Evolutionary conservation across 2,329 filamentous ascomycete species (phyloP).

Genomic region (Aspergillus sp.): DNA sequence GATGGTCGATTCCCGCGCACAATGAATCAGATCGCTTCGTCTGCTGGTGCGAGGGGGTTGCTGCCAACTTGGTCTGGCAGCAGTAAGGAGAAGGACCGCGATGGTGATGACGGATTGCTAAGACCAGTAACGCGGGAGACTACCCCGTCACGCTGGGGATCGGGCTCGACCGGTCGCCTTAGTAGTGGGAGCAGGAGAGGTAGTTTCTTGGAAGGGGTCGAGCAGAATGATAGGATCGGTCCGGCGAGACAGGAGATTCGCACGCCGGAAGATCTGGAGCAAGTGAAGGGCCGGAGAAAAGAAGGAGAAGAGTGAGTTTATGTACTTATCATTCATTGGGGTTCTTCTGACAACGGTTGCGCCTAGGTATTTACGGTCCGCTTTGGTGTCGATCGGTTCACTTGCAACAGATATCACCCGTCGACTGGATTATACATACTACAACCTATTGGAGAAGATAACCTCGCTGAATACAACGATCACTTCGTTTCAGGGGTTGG

Average conservation of each 20-base stretch:
- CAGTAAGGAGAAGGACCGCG: slow-evolving; percentile 22
- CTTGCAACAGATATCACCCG: slow-evolving; percentile 38
- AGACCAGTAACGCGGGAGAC: slow-evolving; percentile 24
- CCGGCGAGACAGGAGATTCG: slow-evolving; percentile 23
- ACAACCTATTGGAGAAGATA: slow-evolving; percentile 39
- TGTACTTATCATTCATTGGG: slow-evolving; percentile 17
- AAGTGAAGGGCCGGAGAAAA: slow-evolving; percentile 58
- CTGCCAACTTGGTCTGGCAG: slow-evolving; percentile 22
- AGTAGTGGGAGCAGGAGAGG: slow-evolving; percentile 20
- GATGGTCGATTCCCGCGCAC: slow-evolving; percentile 23
- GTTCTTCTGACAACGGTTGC: slow-evolving; percentile 1
- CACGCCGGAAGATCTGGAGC: slow-evolving; percentile 29
- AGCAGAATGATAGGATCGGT: slow-evolving; percentile 19
- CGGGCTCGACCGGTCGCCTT: slow-evolving; percentile 21
- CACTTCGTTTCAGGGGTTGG: slow-evolving; percentile 34
- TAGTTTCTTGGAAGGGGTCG: slow-evolving; percentile 20
- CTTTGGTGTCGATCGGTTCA: slow-evolving; percentile 29
- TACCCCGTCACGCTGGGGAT: slow-evolving; percentile 25
- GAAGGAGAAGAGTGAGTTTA: slow-evolving; percentile 62
- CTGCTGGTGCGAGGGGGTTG: slow-evolving; percentile 20
- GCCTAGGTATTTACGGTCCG: slow-evolving; percentile 24
- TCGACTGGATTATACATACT: slow-evolving; percentile 42
- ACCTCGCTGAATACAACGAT: slow-evolving; percentile 34
- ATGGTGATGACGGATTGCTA: slow-evolving; percentile 22
- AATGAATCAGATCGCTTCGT: slow-evolving; percentile 27